phyloP scores from a whole-genome alignment of 2,329 filamentous ascomycete species.

The Pseudogymnoascus sp. region DNA sequence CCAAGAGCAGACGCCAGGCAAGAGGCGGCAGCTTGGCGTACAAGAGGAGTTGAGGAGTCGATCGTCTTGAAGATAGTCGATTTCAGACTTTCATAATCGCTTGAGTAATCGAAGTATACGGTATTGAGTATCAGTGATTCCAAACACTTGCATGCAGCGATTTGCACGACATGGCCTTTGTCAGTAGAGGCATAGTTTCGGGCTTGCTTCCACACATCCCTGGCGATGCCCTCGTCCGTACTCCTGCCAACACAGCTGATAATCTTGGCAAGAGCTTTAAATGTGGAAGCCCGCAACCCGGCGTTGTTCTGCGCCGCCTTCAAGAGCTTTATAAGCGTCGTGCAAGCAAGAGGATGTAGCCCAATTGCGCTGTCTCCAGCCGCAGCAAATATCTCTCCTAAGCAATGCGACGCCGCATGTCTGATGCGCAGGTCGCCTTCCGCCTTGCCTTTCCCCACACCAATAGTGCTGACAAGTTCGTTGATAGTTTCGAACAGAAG shows the following conservation, averaged over 20 bases:
- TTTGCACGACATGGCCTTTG: slow-evolving; percentile 74
- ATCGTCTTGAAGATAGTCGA: slow-evolving; percentile 76
- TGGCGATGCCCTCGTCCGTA: slow-evolving; percentile 75
- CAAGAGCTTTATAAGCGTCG: slow-evolving; percentile 65
- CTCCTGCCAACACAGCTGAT: slow-evolving; percentile 65
- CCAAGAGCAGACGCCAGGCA: slow-evolving; percentile 77
- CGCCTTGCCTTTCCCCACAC: slow-evolving; percentile 61
- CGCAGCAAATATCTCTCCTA: slow-evolving; percentile 84
- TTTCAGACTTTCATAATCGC: slow-evolving; percentile 85
- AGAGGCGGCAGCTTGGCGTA: slow-evolving; percentile 78
- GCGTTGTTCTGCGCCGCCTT: slow-evolving; percentile 63
- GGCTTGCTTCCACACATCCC: slow-evolving; percentile 89
- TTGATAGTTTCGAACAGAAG: slow-evolving; percentile 91
- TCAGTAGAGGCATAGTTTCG: slow-evolving; percentile 69
- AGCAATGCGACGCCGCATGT: slow-evolving; percentile 78
- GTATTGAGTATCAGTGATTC: slow-evolving; percentile 65
- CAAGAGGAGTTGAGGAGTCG: slow-evolving; percentile 65
- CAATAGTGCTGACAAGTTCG: slow-evolving; percentile 67
- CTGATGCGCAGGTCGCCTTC: slow-evolving; percentile 73
- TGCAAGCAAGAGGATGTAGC: slow-evolving; percentile 66
- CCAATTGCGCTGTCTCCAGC: slow-evolving; percentile 89
- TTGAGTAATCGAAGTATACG: slow-evolving; percentile 75
- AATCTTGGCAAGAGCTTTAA: slow-evolving; percentile 68
- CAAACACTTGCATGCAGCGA: slow-evolving; percentile 70
- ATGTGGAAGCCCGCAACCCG: slow-evolving; percentile 70